Conservation (phyloP, 1,139 yeast genomes). For the Yamadazyma jaroonii region DNA sequence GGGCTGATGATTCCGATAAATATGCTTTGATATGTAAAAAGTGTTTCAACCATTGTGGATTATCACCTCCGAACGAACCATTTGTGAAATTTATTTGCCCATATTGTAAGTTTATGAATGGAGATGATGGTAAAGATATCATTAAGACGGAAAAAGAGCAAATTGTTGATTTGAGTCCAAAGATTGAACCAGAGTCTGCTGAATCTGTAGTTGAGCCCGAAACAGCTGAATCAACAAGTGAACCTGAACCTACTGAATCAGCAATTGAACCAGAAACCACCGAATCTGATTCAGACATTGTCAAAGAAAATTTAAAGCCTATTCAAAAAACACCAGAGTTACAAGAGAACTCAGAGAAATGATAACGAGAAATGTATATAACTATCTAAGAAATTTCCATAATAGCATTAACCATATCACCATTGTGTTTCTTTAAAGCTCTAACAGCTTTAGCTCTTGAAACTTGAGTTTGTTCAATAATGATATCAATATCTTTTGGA, state of each 20-base stretch:
- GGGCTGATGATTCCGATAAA: conserved; percentile 69
- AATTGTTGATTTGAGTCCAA: too few relatives aligned
- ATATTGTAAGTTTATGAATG: conserved; percentile 63
- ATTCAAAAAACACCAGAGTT: too few relatives aligned
- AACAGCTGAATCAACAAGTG: not conserved
- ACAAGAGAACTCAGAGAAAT: too few relatives aligned
- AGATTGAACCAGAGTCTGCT: not conserved
- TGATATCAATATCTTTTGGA: conserved; percentile 74
- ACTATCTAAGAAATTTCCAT: conserved; percentile 70
- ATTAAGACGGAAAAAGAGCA: too few relatives aligned
- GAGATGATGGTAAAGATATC: not conserved
- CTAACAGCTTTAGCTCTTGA: conserved; percentile 87
- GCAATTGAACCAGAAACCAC: not conserved
- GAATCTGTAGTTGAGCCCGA: not conserved
- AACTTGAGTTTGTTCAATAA: conserved; percentile 86
- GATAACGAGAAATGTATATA: not conserved
- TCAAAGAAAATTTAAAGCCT: too few relatives aligned
- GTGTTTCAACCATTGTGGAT: conserved; percentile 73
- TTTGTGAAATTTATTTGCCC: conserved; percentile 69
- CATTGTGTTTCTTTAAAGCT: conserved; percentile 85
- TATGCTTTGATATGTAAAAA: conserved; percentile 70
- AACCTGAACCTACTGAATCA: too few relatives aligned
- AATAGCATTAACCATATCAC: conserved; percentile 94
- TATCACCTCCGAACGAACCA: conserved; percentile 71
- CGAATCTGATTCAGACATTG: too few relatives aligned